phyloP scores from a whole-genome alignment of 208 protist genomes.

The Trichomonas gallinae region DNA sequence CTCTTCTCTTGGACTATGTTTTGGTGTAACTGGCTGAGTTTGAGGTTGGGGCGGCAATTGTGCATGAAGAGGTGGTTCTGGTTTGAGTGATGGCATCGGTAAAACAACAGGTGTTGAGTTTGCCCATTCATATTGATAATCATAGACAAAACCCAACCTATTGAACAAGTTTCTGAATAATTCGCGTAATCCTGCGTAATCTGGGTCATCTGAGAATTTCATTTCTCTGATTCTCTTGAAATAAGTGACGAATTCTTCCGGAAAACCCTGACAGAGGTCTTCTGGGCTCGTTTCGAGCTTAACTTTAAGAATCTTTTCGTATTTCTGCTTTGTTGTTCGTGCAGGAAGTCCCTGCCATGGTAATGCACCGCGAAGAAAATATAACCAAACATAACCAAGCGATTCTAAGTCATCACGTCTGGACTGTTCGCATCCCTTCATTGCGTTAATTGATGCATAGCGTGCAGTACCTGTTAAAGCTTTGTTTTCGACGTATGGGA shows the following conservation, averaged over 20 bases:
- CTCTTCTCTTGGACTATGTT: neutral
- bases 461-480: conserved; percentile 30
- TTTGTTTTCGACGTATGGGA: neutral
- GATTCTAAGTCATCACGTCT: conserved; percentile 35
- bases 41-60: neutral
- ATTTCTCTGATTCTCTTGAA: neutral
- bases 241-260: conserved; percentile 18
- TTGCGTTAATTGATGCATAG: conserved; percentile 33
- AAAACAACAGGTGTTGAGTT: neutral
- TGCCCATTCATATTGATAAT: neutral
- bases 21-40: neutral
- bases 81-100: neutral
- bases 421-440: conserved; percentile 21
- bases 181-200: neutral
- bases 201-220: conserved; percentile 19
- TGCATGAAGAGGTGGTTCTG: neutral
- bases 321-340: conserved; percentile 10
- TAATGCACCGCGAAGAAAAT: conserved; percentile 23
- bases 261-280: conserved; percentile 26
- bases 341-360: conserved; percentile 33
- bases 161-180: neutral
- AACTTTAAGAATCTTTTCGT: conserved; percentile 2
- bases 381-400: conserved; percentile 29
- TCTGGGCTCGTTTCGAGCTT: conserved; percentile 9
- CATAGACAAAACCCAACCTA: neutral